A percentile compares a stretch with the other conserved stretches of the same genome.
phyloP scores from a whole-genome alignment of 75 land plant genomes.

The Sequoia sempervirens region DNA sequence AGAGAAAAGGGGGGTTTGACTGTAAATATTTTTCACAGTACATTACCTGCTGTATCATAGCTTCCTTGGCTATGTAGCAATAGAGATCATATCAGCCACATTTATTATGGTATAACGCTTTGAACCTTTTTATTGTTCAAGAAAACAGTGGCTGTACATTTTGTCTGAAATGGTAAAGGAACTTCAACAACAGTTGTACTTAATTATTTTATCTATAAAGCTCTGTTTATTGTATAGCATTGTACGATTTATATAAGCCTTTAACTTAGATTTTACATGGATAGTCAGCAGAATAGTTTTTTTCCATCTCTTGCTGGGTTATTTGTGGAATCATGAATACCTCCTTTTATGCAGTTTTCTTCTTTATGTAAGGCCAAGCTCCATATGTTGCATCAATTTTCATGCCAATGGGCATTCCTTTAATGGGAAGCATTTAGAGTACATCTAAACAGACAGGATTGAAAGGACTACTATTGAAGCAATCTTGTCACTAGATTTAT shows the following conservation, averaged over 20 bases:
- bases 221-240: neutral
- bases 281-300: too few species aligned
- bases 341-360: neutral
- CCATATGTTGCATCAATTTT: neutral
- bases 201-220: neutral
- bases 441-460: too few species aligned
- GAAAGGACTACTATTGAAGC: too few species aligned
- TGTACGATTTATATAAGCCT: neutral
- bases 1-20: neutral
- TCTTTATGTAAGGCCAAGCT: neutral
- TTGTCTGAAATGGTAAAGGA: neutral
- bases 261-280: too few species aligned
- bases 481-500: too few species aligned
- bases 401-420: neutral
- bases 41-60: neutral
- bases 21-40: neutral
- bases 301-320: neutral
- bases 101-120: neutral
- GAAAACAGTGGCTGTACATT: neutral
- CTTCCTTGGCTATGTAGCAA: neutral
- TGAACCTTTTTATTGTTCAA: neutral
- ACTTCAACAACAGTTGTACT: neutral
- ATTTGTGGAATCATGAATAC: neutral
- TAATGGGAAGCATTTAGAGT: too few species aligned
- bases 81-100: neutral